Evolutionary conservation across 1,284 basidiomycete genomes (phyloP), one percentile per base, ranked within the genome.

Genomic region (Ganoderma multipileum): DNA sequence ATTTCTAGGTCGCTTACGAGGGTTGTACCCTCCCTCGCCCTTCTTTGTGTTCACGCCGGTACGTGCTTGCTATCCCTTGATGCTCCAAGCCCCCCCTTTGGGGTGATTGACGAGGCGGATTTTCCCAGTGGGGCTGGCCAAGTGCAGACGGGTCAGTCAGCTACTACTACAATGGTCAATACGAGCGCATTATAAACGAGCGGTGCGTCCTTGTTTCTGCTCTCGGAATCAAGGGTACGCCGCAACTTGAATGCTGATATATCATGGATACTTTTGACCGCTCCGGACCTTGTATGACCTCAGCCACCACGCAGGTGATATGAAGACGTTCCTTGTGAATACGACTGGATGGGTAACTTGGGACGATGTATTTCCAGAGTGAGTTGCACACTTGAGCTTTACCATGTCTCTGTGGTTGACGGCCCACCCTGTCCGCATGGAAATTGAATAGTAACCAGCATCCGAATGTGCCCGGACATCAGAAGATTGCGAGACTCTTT

Each of bases 11-110:
- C 81, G 81, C 38, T 76, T 89, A 12, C 83, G 87, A 14, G 78
- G 72, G 6, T 74, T 86, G 36, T 86, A 87, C 73, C 78, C 74
- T n/a, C 67, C 69, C 12, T 83, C 87, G 69, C 85, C 84, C 0
- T 81, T 89, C 65, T 86, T 89, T 68, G 79, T 88, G 0, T 84
- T 89, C 74, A 87, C 87, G 12, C 86, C 87, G 0, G 85, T 87
- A 64, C 38, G 80, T 72, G 30, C 28, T 54, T 28, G 68, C 30
- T 33, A 6, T n/a, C 30, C 5, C 18, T 38, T 20, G 33, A 18
- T 36, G 11, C 57, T 39, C n/a, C 12, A 33, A 41, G 3, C 5
- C 36, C 30, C 36, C 18, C 9, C n/a, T 20, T 33, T 20, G 36
- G 11, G 2, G 12, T 39, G 20, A 52, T 44, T 50, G 28, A 63